Conservation (phyloP, 2,329 filamentous ascomycete genomes). For the Beauveria caledonica region DNA sequence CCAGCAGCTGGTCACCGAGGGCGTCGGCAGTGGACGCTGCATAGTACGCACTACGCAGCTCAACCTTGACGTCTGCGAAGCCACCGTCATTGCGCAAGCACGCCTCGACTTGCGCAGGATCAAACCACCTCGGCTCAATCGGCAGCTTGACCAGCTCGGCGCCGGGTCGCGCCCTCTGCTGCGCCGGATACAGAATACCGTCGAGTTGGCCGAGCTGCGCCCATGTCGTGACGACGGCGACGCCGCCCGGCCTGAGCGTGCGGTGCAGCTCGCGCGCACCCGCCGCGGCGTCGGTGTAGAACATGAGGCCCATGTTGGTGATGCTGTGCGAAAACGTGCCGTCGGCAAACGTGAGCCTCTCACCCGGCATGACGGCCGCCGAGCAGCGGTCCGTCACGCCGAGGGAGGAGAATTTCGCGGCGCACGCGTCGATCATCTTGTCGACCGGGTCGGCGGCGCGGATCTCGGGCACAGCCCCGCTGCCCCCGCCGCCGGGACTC, state of each 20-base stretch:
- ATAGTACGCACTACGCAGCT: background rate
- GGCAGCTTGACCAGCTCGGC: conserved; percentile 13
- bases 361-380: conserved; percentile 16
- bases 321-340: conserved; percentile 28
- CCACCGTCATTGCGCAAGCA: conserved; percentile 7
- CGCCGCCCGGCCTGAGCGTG: conserved; percentile 28
- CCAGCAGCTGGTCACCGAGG: background rate
- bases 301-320: conserved; percentile 32
- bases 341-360: conserved; percentile 20
- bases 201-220: conserved; percentile 14
- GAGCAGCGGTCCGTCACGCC: conserved; percentile 8
- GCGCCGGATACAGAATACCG: conserved; percentile 12
- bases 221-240: conserved; percentile 28
- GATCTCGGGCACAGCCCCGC: conserved; percentile 2
- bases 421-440: conserved; percentile 17
- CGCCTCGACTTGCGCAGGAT: background rate
- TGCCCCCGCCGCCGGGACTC: background rate
- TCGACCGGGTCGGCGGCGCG: conserved; percentile 16
- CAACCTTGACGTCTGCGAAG: conserved; percentile 4
- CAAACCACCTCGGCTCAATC: conserved; percentile 11
- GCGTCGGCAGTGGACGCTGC: background rate
- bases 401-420: conserved; percentile 11
- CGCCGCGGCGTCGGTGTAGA: conserved; percentile 22
- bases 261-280: conserved; percentile 29
- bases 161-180: conserved; percentile 10